A percentile compares a stretch with the other conserved stretches of the same genome.
Evolutionary conservation across 2,329 filamentous ascomycete species (phyloP).

Genomic region (Cladophialophora bantiana): DNA sequence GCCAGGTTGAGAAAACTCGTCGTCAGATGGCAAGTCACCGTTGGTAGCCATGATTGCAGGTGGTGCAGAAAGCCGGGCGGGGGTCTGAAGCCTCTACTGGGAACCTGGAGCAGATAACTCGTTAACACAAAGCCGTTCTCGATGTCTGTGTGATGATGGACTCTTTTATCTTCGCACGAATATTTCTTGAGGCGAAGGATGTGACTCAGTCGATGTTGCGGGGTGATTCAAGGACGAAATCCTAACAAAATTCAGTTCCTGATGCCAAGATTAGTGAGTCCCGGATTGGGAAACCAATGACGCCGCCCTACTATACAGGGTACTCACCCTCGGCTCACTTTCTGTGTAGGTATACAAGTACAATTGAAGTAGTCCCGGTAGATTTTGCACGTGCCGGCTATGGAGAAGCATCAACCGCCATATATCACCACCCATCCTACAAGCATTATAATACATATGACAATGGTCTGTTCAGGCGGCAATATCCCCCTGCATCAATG

Average conservation of each 20-base stretch:
- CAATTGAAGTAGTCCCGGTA: too few relatives aligned
- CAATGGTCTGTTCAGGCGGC: too few relatives aligned
- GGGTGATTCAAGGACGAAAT: slow-evolving; percentile 1
- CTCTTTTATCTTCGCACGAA: neutral
- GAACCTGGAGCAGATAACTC: neutral
- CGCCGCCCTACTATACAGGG: neutral
- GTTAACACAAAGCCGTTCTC: neutral
- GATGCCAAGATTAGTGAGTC: neutral
- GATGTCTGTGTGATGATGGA: neutral
- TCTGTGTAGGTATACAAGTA: too few relatives aligned
- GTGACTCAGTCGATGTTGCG: slow-evolving; percentile 2
- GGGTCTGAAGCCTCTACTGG: neutral
- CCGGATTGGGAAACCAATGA: neutral
- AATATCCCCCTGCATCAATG: too few relatives aligned
- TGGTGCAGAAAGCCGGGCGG: neutral
- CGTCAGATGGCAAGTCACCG: slow-evolving; percentile 53
- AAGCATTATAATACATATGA: too few relatives aligned
- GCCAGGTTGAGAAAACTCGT: slow-evolving; percentile 59
- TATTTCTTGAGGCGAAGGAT: neutral
- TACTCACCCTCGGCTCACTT: too few relatives aligned
- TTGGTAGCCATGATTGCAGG: slow-evolving; percentile 42
- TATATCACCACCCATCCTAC: too few relatives aligned
- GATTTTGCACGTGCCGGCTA: too few relatives aligned
- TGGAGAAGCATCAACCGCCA: too few relatives aligned
- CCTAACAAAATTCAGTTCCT: neutral